Percentiles rank a stretch among this genome's conserved stretches.
Conservation (phyloP, 148 eudicot genomes). For the Pharnaceum exiguum region DNA sequence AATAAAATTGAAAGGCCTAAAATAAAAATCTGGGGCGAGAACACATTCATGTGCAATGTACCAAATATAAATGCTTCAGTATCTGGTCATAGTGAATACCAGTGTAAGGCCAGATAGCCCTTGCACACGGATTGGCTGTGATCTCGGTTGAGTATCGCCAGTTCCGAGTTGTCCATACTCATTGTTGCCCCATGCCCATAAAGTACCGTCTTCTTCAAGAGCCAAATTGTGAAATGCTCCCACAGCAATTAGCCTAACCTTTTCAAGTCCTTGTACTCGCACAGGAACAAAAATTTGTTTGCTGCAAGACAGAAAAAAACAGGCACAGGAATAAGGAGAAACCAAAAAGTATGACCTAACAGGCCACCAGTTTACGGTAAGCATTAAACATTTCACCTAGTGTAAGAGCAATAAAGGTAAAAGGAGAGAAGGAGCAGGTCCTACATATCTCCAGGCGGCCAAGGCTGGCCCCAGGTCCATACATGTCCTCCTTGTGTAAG, state of each 20-base stretch:
- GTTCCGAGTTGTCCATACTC: conserved; percentile 99
- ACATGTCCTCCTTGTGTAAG: conserved; percentile 95
- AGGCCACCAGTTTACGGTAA: neutral
- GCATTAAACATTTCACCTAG: neutral
- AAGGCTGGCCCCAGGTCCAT: conserved; percentile 99
- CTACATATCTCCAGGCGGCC: conserved; percentile 99
- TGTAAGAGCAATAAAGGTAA: neutral
- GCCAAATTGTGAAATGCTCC: conserved; percentile 99
- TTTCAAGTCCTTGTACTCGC: conserved; percentile 89
- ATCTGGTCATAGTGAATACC: conserved; percentile 27
- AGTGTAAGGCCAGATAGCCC: conserved; percentile 77
- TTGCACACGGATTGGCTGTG: conserved; percentile 85
- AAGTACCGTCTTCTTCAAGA: conserved; percentile 75
- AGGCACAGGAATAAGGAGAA: neutral
- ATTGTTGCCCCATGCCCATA: conserved; percentile 98
- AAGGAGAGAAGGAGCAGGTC: neutral
- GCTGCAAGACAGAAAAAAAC: conserved; percentile 30
- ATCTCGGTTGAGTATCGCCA: conserved; percentile 98
- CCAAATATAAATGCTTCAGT: neutral
- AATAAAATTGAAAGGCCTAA: neutral
- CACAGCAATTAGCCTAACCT: conserved; percentile 72
- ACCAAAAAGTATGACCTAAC: neutral
- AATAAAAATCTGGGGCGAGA: too few relatives aligned
- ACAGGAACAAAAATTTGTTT: conserved; percentile 95
- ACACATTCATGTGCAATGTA: too few relatives aligned